phyloP scores from a whole-genome alignment of 305 asterid genomes.

The Solanum hybrid region DNA sequence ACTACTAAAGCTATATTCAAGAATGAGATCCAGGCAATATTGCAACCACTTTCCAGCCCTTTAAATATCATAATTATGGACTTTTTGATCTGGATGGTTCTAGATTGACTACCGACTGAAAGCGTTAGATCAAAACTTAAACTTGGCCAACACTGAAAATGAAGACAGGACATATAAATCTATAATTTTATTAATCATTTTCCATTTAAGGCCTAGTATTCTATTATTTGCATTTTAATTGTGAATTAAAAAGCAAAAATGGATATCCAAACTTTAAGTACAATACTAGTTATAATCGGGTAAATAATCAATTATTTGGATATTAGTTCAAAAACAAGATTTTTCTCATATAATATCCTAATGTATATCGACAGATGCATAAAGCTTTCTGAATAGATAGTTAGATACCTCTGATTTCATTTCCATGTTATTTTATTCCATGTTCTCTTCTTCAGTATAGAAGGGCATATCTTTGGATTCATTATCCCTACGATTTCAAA shows the following conservation, averaged over 20 bases:
- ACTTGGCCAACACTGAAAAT: background rate
- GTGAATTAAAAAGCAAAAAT: background rate
- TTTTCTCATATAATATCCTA: background rate
- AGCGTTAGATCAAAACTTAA: background rate
- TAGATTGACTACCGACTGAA: background rate
- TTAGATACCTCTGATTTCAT: slow-evolving; percentile 20
- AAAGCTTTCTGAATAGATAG: slow-evolving; percentile 12
- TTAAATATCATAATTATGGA: background rate
- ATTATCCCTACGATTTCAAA: slow-evolving; percentile 23
- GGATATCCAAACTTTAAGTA: background rate
- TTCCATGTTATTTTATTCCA: slow-evolving; percentile 21
- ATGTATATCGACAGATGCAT: slow-evolving; percentile 4
- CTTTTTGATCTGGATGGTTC: background rate
- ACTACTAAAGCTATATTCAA: background rate
- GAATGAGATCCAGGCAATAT: background rate
- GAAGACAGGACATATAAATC: background rate
- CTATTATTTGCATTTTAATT: background rate
- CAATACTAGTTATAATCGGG: background rate
- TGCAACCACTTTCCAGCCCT: background rate
- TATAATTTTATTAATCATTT: background rate
- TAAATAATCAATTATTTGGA: background rate
- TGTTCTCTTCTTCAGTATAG: slow-evolving; percentile 12
- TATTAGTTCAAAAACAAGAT: background rate
- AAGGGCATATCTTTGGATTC: slow-evolving; percentile 18
- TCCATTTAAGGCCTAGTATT: background rate